Conservation (phyloP, 176 grass and related monocot species). For the Canna indica region DNA sequence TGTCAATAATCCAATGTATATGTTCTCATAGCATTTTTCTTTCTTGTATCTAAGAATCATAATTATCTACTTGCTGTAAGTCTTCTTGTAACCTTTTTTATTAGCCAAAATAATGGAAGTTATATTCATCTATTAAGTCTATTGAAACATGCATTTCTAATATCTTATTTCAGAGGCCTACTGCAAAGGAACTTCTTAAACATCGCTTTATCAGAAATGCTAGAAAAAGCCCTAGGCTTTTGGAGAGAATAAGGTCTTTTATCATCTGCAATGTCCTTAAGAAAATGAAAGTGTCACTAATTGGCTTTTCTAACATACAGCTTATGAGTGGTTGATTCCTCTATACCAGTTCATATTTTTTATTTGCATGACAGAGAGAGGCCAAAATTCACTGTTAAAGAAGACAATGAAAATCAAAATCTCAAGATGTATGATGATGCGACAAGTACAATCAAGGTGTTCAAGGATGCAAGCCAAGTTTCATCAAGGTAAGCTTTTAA, state of each 20-base stretch:
- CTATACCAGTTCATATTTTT: conserved; percentile 24
- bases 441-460: conserved; percentile 61
- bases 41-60: too few species aligned
- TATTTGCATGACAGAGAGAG: conserved; percentile 40
- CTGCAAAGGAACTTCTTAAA: conserved; percentile 95
- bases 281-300: not conserved
- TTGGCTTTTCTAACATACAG: conserved; percentile 14
- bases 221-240: conserved; percentile 71
- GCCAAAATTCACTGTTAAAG: conserved; percentile 61
- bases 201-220: conserved; percentile 96
- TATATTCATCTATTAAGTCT: not conserved
- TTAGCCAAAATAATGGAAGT: too few species aligned
- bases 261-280: not conserved
- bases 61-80: too few species aligned
- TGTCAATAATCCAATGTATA: too few species aligned
- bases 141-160: not conserved
- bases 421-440: conserved; percentile 41
- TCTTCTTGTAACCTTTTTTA: too few species aligned
- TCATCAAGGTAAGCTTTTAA: conserved; percentile 35
- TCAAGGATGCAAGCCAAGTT: conserved; percentile 42
- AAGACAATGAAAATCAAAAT: conserved; percentile 39
- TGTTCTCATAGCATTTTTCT: too few species aligned
- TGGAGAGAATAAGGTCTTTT: conserved; percentile 94
- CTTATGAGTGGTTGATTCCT: conserved; percentile 16
- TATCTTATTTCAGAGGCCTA: conserved; percentile 66